phyloP scores from a whole-genome alignment of 2,329 filamentous ascomycete species.

The Cladosporium phlei region DNA sequence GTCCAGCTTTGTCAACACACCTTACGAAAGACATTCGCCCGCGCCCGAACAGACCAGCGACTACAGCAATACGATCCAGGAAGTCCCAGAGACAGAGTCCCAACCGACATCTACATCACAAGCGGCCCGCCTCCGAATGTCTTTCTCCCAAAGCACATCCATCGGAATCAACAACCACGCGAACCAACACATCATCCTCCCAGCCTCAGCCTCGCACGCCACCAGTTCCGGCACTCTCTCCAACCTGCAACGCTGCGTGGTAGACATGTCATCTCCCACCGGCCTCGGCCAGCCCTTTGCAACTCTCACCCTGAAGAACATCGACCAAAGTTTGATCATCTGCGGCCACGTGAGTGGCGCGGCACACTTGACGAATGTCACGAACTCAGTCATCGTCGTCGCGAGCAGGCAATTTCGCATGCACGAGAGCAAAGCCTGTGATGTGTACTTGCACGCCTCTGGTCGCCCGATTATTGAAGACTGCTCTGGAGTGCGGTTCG shows the following conservation, averaged over 20 bases:
- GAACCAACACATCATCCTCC: conserved; percentile 71
- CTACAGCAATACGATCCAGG: conserved; percentile 10
- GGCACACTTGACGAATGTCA: conserved; percentile 73
- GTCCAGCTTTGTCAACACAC: conserved; percentile 41
- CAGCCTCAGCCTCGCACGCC: conserved; percentile 63
- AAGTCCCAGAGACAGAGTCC: conserved; percentile 42
- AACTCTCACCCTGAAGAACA: conserved; percentile 63
- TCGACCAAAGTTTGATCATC: conserved; percentile 67
- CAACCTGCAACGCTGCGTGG: conserved; percentile 63
- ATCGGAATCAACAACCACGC: conserved; percentile 61
- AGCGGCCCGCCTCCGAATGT: conserved; percentile 36
- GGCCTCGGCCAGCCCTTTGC: conserved; percentile 60
- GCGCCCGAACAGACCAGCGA: conserved; percentile 20
- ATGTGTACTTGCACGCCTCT: conserved; percentile 75
- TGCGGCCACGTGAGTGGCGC: conserved; percentile 75
- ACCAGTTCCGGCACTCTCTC: conserved; percentile 70
- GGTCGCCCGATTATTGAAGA: conserved; percentile 94
- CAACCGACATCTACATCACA: conserved; percentile 46
- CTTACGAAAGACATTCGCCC: conserved; percentile 22
- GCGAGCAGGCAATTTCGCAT: conserved; percentile 84
- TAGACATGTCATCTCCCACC: conserved; percentile 73
- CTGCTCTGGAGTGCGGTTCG: conserved; percentile 73
- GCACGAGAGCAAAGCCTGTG: conserved; percentile 76
- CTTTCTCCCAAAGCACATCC: conserved; percentile 52
- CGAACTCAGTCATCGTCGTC: conserved; percentile 70